A percentile compares a stretch with the other conserved stretches of the same genome.
Evolutionary conservation across 768 basidiomycete genomes (phyloP).

Genomic region (Suillus weaverae): DNA sequence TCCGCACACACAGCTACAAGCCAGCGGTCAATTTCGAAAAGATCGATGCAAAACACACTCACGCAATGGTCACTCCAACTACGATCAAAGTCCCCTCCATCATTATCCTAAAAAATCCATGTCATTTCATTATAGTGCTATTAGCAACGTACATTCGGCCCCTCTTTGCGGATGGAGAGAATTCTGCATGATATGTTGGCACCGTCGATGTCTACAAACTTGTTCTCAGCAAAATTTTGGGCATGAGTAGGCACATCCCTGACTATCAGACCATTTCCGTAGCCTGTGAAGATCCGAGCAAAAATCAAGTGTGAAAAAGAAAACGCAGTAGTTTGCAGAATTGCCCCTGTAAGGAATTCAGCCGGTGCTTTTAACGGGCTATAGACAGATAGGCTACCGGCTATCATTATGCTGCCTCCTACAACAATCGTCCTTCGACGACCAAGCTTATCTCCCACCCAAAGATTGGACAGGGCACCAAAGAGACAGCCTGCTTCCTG

Average conservation of each 20-base stretch:
- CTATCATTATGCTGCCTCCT: constrained; percentile 42
- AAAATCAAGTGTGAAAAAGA: constrained; percentile 42
- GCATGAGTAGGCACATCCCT: constrained; percentile 8
- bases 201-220: constrained; percentile 40
- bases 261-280: constrained; percentile 43
- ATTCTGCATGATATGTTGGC: constrained; percentile 47
- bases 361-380: not conserved
- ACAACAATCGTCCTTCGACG: constrained; percentile 39
- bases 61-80: constrained; percentile 42
- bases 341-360: constrained; percentile 21
- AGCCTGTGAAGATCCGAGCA: constrained; percentile 40
- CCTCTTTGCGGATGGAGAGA: constrained; percentile 41
- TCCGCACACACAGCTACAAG: not conserved
- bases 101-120: constrained; percentile 7
- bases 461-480: constrained; percentile 43
- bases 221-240: not conserved
- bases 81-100: constrained; percentile 10
- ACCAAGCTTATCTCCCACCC: constrained; percentile 42
- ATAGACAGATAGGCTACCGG: constrained; percentile 21
- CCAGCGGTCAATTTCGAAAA: not conserved
- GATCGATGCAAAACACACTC: constrained; percentile 13
- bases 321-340: constrained; percentile 38
- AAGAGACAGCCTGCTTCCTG: constrained; percentile 46
- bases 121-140: not conserved
- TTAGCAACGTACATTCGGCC: constrained; percentile 31